phyloP scores from a whole-genome alignment of 306 rosid species.

The Castanea sativa region DNA sequence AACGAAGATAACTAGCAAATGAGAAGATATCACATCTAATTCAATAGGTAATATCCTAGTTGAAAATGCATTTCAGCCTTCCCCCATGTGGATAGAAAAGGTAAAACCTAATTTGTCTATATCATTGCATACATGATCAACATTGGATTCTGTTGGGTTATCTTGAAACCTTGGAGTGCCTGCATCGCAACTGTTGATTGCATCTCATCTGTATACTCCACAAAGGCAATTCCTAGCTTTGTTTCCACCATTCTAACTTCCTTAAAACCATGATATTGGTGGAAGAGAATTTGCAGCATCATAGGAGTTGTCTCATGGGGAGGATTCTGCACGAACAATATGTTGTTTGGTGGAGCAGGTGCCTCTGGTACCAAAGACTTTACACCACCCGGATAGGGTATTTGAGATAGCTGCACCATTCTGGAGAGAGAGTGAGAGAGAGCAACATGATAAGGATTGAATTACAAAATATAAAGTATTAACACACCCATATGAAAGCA shows the following conservation, averaged over 20 bases:
- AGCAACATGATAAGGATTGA: slow-evolving; percentile 6
- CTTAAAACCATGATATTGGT: slow-evolving; percentile 85
- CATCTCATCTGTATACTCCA: slow-evolving; percentile 85
- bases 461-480: not conserved
- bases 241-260: slow-evolving; percentile 99
- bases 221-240: slow-evolving; percentile 95
- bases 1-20: not conserved
- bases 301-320: slow-evolving; percentile 85
- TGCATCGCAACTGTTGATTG: slow-evolving; percentile 92
- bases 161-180: slow-evolving; percentile 87
- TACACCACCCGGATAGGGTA: slow-evolving; percentile 84
- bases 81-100: not conserved
- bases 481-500: too few species aligned
- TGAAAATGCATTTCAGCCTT: slow-evolving; percentile 14
- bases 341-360: slow-evolving; percentile 95
- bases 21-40: not conserved
- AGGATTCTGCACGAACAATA: slow-evolving; percentile 87
- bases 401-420: slow-evolving; percentile 54
- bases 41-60: not conserved
- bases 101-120: slow-evolving; percentile 31
- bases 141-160: slow-evolving; percentile 91
- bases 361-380: slow-evolving; percentile 83
- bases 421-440: slow-evolving; percentile 3
- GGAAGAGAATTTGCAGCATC: slow-evolving; percentile 99
- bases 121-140: slow-evolving; percentile 92